Evolutionary conservation across 495 filamentous ascomycete species (phyloP), one percentile per base, ranked within the genome.

Genomic region (Staphylotrichum tortipilum): DNA sequence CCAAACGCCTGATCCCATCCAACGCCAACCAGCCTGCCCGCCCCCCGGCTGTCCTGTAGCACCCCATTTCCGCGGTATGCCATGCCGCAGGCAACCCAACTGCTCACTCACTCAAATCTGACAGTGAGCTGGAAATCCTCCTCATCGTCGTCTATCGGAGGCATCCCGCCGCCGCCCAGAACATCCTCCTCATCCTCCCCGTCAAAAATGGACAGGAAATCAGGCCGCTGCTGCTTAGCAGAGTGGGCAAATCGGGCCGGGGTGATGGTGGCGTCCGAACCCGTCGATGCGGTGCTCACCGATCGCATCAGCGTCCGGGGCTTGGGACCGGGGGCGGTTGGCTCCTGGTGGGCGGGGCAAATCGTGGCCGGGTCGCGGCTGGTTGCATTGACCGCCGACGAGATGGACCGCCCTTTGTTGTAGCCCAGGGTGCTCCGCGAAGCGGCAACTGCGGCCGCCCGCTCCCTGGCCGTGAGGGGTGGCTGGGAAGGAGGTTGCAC

Each of bases 381-480:
- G 24, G 57, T 50, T 22, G 57, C 61, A 9, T 66, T 58, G 11
- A 75, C 57, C 6, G 62, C 59, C 6, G 64, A 63, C 1, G 83
- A 83, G 12, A 82, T 76, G 14, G 73, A 74, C 14, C 88, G 76
- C 23, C 89, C 88, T 59, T 84, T 86, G 44, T 79, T 81, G 61
- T 89, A 91, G 7, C 89, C 89, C 23, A 95, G 67, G 0, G 89
- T 94, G 39, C 78, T 85, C 44, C 79, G 78, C 11, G 89, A 90
- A 10, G 75, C 78, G n/a, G 69, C 74, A 7, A 71, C 74, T 17
- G 85, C 84, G 68, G 55, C 79, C 68, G 44, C 78, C 74, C 72
- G 80, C 73, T 57, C 50, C 50, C 39, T 45, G 3, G 67, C 69
- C 40, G 75, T 76, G 47, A 67, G 74, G 30, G 53, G 62, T 17